Evolutionary conservation across 768 basidiomycete species (phyloP).

Genomic region (Lactifluus piperatus): DNA sequence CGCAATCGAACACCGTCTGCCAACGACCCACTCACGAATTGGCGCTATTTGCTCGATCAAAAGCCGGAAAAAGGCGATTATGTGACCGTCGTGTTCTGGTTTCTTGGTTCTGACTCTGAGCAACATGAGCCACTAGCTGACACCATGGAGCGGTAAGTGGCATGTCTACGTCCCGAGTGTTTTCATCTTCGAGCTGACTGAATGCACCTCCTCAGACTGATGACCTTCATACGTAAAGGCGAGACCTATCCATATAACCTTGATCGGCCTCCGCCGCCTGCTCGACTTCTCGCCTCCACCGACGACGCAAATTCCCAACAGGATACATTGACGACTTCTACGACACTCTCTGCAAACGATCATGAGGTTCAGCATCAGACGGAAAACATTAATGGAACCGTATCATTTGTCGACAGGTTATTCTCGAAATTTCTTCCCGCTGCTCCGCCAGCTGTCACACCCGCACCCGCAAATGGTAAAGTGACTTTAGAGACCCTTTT

Average conservation of each 20-base stretch:
- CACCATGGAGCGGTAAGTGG: slow-evolving; percentile 56
- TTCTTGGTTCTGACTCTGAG: slow-evolving; percentile 47
- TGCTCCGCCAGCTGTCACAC: slow-evolving; percentile 23
- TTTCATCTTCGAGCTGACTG: not conserved
- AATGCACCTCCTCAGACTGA: slow-evolving; percentile 21
- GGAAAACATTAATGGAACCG: slow-evolving; percentile 16
- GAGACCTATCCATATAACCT: slow-evolving; percentile 68
- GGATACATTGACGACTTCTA: not conserved
- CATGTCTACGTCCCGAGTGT: not conserved
- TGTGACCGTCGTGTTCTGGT: slow-evolving; percentile 67
- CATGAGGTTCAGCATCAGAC: not conserved
- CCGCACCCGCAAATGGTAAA: slow-evolving; percentile 21
- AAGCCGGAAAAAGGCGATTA: slow-evolving; percentile 46
- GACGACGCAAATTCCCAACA: slow-evolving; percentile 11
- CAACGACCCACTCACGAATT: slow-evolving; percentile 34
- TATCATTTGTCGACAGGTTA: slow-evolving; percentile 37
- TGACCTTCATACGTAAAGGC: slow-evolving; percentile 59
- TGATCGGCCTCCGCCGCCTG: slow-evolving; percentile 51
- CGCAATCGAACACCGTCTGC: slow-evolving; percentile 17
- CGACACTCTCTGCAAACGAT: not conserved
- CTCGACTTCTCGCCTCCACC: slow-evolving; percentile 29
- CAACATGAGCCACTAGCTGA: slow-evolving; percentile 64
- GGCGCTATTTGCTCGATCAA: slow-evolving; percentile 34
- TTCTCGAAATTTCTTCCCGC: slow-evolving; percentile 34
- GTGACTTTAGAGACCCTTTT: slow-evolving; percentile 44